Conservation (phyloP, 108 stramenopile species). For the Hondaea fermentalgiana region DNA sequence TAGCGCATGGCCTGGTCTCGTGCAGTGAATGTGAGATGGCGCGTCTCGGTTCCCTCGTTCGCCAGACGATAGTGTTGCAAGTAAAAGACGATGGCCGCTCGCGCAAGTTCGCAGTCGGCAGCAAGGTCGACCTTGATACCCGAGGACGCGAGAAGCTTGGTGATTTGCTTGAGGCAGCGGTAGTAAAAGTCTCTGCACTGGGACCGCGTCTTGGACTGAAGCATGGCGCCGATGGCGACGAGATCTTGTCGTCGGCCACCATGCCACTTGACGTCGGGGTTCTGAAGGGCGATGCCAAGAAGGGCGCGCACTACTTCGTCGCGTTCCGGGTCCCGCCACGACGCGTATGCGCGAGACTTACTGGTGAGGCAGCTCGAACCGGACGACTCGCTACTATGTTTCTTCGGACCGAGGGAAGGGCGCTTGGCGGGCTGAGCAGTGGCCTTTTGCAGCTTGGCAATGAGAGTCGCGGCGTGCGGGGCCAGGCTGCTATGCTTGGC, state of each 20-base stretch:
- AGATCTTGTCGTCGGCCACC: background rate
- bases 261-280: background rate
- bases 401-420: background rate
- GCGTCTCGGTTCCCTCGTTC: background rate
- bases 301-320: background rate
- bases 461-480: background rate
- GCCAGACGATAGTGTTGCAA: background rate
- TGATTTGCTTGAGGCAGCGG: constrained; percentile 5
- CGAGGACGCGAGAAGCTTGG: background rate
- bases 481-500: background rate
- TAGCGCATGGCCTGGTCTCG: background rate
- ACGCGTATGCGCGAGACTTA: background rate
- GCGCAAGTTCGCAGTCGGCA: background rate
- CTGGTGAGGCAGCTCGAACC: background rate
- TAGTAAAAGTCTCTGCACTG: constrained; percentile 6
- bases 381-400: background rate
- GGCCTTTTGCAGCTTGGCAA: background rate
- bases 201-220: background rate
- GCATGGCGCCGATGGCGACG: background rate
- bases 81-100: background rate
- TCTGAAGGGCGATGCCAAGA: background rate
- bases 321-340: background rate
- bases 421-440: background rate
- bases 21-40: background rate
- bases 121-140: background rate